Evolutionary conservation across 108 stramenopile genomes (phyloP), one percentile per base, ranked within the genome.

Genomic region (Fragilaria radians): DNA sequence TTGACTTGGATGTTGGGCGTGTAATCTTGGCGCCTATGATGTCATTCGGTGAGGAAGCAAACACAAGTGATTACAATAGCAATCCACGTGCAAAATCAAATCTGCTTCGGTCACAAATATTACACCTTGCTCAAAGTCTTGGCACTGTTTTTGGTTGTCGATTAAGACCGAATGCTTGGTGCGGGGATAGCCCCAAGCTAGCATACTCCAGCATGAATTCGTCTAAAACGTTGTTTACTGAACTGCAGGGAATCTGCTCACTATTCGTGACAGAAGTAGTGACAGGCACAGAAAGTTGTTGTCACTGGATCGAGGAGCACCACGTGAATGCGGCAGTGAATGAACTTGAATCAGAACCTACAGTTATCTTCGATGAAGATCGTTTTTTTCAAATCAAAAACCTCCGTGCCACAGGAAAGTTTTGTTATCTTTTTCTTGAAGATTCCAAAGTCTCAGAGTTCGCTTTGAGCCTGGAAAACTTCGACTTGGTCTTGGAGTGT

Each of bases 1-100:
- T 92, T n/a, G 87, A 92, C 60, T 64, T 92, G 68, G 91, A 92
- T 57, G 83, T 87, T n/a, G 91, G 91, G 0, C 65, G 87, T 42
- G 91, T 92, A 0, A 92, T 92, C 42, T 61, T 92, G 59, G 86
- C 90, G 32, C 71, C 85, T 45, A 58, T 61, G 14, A 80, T 86
- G 56, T 76, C 76, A 0, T 46, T 68, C 46, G 76, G 78, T 60
- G 26, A 32, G 18, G 71, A 77, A 46, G 48, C 56, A 32, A 42
- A 14, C 14, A 42, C 36, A 11, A 42, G 36, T 42, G 36, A 42
- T 11, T 42, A 11, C 36, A 42, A 14, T 42, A 7, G 7, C 36
- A 63, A 61, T 11, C 28, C 22, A 0, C 66, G 52, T 28, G 65
- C 65, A 7, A 77, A 57, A 33, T 60, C 71, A 5, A 54, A 57